Conservation (phyloP, 805 yeast species). For the Wickerhamiella parazyma region DNA sequence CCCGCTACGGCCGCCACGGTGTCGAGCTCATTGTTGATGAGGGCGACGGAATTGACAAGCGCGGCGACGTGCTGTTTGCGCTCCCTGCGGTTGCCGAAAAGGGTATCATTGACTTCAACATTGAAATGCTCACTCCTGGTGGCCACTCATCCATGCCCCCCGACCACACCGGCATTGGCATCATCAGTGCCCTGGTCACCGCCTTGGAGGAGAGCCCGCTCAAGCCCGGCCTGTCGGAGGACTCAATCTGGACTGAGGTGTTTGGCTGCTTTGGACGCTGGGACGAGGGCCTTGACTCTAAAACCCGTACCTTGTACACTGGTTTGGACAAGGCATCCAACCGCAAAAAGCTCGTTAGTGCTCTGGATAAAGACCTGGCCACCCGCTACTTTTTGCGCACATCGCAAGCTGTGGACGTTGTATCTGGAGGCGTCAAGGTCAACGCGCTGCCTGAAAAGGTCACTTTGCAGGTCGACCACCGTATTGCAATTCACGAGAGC, state of each 20-base stretch:
- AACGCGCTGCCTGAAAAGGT: conserved; percentile 59
- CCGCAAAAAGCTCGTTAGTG: conserved; percentile 6
- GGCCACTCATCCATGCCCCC: conserved; percentile 82
- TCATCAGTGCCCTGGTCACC: conserved; percentile 47
- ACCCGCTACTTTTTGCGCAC: conserved; percentile 35
- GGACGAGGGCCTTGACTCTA: background rate
- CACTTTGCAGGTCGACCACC: conserved; percentile 39
- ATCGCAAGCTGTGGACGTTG: conserved; percentile 48
- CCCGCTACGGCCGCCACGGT: conserved; percentile 47
- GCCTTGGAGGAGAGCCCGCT: conserved; percentile 47
- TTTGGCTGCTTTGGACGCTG: conserved; percentile 46
- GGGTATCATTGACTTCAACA: conserved; percentile 39
- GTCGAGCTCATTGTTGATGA: conserved; percentile 59
- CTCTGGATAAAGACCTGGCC: conserved; percentile 12
- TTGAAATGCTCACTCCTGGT: conserved; percentile 51
- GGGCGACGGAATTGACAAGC: conserved; percentile 35
- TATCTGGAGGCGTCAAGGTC: conserved; percentile 57
- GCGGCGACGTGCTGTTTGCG: conserved; percentile 40
- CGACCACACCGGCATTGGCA: conserved; percentile 68
- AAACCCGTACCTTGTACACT: background rate
- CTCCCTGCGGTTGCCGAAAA: conserved; percentile 49
- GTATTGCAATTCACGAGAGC: conserved; percentile 47
- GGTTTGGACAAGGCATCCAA: background rate
- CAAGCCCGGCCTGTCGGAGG: conserved; percentile 33
- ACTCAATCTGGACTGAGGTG: conserved; percentile 45